phyloP scores from a whole-genome alignment of 129 eudicot genomes.

The Tanacetum coccineum region DNA sequence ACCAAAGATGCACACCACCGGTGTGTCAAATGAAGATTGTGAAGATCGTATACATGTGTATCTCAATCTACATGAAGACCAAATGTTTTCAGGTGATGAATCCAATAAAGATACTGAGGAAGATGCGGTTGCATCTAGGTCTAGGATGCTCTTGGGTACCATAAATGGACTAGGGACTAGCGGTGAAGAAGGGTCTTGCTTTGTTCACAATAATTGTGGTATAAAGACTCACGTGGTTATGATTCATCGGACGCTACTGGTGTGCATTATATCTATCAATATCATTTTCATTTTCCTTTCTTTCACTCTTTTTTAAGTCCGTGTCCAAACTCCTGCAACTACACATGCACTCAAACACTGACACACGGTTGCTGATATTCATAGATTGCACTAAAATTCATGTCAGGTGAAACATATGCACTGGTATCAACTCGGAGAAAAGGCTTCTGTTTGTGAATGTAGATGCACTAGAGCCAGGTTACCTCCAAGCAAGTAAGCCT shows the following conservation, averaged over 20 bases:
- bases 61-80: slow-evolving; percentile 47
- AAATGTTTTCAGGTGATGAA: neutral
- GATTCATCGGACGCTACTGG: slow-evolving; percentile 89
- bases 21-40: slow-evolving; percentile 35
- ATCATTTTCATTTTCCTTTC: neutral
- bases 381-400: neutral
- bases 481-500: slow-evolving; percentile 91
- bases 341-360: neutral
- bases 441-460: slow-evolving; percentile 81
- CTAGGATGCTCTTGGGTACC: slow-evolving; percentile 57
- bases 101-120: slow-evolving; percentile 25
- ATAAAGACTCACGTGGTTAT: slow-evolving; percentile 67
- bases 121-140: slow-evolving; percentile 37
- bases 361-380: neutral
- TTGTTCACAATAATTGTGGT: slow-evolving; percentile 49
- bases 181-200: slow-evolving; percentile 80
- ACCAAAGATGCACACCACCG: slow-evolving; percentile 28
- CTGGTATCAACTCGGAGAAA: slow-evolving; percentile 74
- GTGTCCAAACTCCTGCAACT: slow-evolving; percentile 3
- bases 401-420: slow-evolving; percentile 91
- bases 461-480: slow-evolving; percentile 89
- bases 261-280: slow-evolving; percentile 29
- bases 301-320: neutral
- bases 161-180: slow-evolving; percentile 74
- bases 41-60: slow-evolving; percentile 66